Conservation (phyloP, 805 yeast species). For the Zygoascus bituminiphila region DNA sequence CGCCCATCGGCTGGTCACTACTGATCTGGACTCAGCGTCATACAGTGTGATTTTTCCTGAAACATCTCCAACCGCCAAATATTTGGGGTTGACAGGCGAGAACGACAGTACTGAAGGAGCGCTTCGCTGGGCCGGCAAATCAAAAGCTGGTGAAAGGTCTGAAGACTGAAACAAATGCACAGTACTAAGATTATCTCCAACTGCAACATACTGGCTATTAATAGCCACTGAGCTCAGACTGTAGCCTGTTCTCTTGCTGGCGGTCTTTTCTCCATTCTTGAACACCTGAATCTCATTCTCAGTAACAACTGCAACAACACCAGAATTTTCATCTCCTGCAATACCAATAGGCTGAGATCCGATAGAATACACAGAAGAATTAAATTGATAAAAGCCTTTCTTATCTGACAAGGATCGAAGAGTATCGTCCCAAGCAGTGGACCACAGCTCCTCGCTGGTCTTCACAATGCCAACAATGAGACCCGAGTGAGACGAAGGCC, state of each 20-base stretch:
- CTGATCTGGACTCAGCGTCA: slow-evolving; percentile 41
- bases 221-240: slow-evolving; percentile 42
- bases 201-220: slow-evolving; percentile 37
- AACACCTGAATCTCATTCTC: slow-evolving; percentile 36
- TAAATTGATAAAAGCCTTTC: slow-evolving; percentile 28
- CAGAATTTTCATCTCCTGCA: slow-evolving; percentile 28
- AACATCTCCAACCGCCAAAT: slow-evolving; percentile 76
- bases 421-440: slow-evolving; percentile 89
- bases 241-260: slow-evolving; percentile 29
- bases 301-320: slow-evolving; percentile 36
- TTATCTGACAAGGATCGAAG: slow-evolving; percentile 31
- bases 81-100: slow-evolving; percentile 57
- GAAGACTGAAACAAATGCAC: slow-evolving; percentile 36
- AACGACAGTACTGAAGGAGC: slow-evolving; percentile 55
- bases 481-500: slow-evolving; percentile 50
- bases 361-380: slow-evolving; percentile 26
- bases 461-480: slow-evolving; percentile 50
- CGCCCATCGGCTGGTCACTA: slow-evolving; percentile 84
- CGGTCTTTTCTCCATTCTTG: slow-evolving; percentile 20
- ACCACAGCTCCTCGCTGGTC: slow-evolving; percentile 30
- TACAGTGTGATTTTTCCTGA: slow-evolving; percentile 81
- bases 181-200: slow-evolving; percentile 39
- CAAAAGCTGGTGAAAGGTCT: slow-evolving; percentile 21
- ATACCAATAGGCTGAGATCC: slow-evolving; percentile 46
- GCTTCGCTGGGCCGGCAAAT: slow-evolving; percentile 45